Conservation (phyloP, 495 filamentous ascomycete species). For the Aspergillus panamensis region DNA sequence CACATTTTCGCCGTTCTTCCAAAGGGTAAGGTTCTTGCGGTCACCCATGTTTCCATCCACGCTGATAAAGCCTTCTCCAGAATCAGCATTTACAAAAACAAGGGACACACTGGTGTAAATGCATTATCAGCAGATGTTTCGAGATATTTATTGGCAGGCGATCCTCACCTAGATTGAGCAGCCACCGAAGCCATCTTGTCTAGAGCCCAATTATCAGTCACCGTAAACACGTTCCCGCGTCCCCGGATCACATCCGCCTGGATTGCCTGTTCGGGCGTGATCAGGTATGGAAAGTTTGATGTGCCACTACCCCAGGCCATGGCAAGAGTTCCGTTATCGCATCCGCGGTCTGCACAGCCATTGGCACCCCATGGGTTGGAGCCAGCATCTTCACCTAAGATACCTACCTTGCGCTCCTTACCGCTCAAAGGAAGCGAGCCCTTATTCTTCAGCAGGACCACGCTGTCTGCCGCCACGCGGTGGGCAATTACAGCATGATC, state of each 20-base stretch:
- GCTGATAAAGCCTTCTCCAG: conserved; percentile 81
- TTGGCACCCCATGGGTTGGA: conserved; percentile 79
- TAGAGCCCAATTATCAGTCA: conserved; percentile 72
- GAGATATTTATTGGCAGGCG: background rate
- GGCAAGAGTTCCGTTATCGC: conserved; percentile 80
- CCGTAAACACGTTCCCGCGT: conserved; percentile 55
- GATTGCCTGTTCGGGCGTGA: conserved; percentile 84
- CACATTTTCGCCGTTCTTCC: conserved; percentile 75
- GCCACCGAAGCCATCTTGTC: conserved; percentile 58
- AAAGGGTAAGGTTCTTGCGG: conserved; percentile 88
- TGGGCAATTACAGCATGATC: conserved; percentile 71
- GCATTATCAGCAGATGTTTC: conserved; percentile 5
- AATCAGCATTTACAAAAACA: conserved; percentile 85
- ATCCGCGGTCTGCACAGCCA: conserved; percentile 77
- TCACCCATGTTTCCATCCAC: conserved; percentile 87
- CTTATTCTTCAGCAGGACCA: conserved; percentile 85
- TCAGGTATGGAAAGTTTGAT: conserved; percentile 84
- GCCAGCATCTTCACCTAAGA: conserved; percentile 86
- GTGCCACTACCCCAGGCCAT: conserved; percentile 95
- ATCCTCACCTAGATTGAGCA: conserved; percentile 49
- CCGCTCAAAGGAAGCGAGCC: conserved; percentile 72
- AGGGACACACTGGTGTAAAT: conserved; percentile 55
- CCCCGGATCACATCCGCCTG: conserved; percentile 66
- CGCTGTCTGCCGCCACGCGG: conserved; percentile 69
- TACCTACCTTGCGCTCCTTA: conserved; percentile 67